Percentiles rank a stretch among this genome's conserved stretches.
These are phyloP conservation scores for Xerocomus potaroensis DNA, from an alignment of 768 basidiomycete genomes.

Conservation along the genomic window DNA sequence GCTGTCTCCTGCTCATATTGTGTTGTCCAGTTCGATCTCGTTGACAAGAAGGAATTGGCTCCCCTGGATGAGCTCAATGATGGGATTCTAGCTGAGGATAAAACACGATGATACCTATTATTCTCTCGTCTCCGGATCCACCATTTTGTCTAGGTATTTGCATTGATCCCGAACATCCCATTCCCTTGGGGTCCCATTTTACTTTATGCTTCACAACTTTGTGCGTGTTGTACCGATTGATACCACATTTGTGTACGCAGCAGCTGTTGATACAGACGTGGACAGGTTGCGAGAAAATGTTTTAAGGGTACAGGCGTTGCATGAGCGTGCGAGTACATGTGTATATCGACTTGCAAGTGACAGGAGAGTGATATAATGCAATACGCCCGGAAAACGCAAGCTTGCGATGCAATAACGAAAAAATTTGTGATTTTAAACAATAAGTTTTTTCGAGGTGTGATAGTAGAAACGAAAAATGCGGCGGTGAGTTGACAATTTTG, in stretches of 20 bases:
- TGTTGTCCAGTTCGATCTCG: constrained; percentile 68
- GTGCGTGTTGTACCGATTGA: constrained; percentile 7
- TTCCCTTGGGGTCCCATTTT: neutral
- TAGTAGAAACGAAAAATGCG: constrained; percentile 3
- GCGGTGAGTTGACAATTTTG: neutral
- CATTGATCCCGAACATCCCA: neutral
- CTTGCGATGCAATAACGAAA: neutral
- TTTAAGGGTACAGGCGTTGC: neutral
- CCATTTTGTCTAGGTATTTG: neutral
- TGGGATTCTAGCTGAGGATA: constrained; percentile 69
- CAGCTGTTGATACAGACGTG: constrained; percentile 2
- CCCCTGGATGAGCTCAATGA: constrained; percentile 95
- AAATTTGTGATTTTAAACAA: neutral
- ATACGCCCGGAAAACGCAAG: neutral
- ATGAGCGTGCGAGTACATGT: constrained; percentile 1
- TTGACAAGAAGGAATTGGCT: constrained; percentile 96
- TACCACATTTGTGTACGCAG: constrained; percentile 11
- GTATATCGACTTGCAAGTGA: neutral
- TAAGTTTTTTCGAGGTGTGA: neutral
- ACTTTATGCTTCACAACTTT: neutral
- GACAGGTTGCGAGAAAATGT: neutral
- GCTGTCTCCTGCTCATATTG: constrained; percentile 8
- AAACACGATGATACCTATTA: constrained; percentile 24
- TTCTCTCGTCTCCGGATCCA: neutral
- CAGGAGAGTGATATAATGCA: constrained; percentile 1